phyloP scores from a whole-genome alignment of 2,329 filamentous ascomycete genomes.

The Pochonia chlamydosporia region DNA sequence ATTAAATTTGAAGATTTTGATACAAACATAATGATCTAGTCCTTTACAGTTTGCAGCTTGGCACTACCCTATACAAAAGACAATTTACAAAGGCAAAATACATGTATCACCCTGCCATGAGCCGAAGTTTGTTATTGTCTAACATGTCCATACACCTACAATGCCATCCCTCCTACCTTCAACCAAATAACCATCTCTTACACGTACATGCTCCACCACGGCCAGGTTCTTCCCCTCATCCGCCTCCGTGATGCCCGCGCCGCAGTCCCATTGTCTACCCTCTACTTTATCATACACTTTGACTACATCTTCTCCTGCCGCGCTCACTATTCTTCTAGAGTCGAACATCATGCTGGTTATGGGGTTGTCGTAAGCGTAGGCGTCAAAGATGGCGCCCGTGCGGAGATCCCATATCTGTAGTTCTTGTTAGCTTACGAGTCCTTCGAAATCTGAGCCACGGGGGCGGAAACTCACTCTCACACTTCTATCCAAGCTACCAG shows the following conservation, averaged over 20 bases:
- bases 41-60: too few species aligned
- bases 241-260: constrained; percentile 67
- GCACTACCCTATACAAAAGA: too few species aligned
- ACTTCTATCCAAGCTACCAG: constrained; percentile 85
- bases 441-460: not conserved
- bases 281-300: constrained; percentile 99
- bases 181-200: constrained; percentile 90
- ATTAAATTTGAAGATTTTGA: too few species aligned
- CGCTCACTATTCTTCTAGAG: constrained; percentile 77
- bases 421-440: constrained; percentile 12
- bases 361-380: constrained; percentile 88
- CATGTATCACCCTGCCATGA: constrained; percentile 5
- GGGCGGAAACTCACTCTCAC: constrained; percentile 66
- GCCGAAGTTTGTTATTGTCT: constrained; percentile 8
- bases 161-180: constrained; percentile 85
- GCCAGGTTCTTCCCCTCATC: constrained; percentile 59
- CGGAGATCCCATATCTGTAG: constrained; percentile 94
- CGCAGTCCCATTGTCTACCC: constrained; percentile 93
- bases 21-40: too few species aligned
- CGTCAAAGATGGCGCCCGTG: constrained; percentile 90
- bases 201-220: constrained; percentile 77
- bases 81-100: too few species aligned
- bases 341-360: constrained; percentile 99
- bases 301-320: constrained; percentile 86
- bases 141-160: constrained; percentile 86